Evolutionary conservation across 352 stramenopile genomes (phyloP).

Genomic region (Phytopythium mirpurense): DNA sequence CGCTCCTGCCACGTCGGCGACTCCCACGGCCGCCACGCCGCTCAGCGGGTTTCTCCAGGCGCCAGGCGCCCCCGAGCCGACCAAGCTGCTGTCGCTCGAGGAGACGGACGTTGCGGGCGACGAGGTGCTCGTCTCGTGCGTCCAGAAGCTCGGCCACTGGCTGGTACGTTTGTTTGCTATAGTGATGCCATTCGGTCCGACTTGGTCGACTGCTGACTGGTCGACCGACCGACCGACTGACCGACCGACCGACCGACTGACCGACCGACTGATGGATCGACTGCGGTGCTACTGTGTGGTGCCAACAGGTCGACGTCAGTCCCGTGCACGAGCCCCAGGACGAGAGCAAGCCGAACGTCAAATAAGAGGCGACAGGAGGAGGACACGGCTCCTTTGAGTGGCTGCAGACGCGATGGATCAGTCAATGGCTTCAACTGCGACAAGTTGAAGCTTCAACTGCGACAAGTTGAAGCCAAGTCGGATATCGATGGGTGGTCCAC

Average conservation of each 20-base stretch:
- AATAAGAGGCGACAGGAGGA: not conserved
- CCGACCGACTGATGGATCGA: too few relatives aligned
- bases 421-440: too few relatives aligned
- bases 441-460: too few relatives aligned
- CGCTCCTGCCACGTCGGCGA: not conserved
- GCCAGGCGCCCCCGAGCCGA: conserved; percentile 25
- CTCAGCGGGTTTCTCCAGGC: conserved; percentile 63
- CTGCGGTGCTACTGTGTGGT: conserved; percentile 2
- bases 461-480: too few relatives aligned
- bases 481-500: too few relatives aligned
- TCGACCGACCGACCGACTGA: too few relatives aligned
- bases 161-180: conserved; percentile 46
- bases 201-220: conserved; percentile 7
- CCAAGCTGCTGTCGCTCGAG: conserved; percentile 26
- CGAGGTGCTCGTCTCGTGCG: conserved; percentile 50
- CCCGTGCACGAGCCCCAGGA: conserved; percentile 29
- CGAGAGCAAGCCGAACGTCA: conserved; percentile 12
- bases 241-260: too few relatives aligned
- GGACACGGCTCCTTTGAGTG: not conserved
- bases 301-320: conserved; percentile 32
- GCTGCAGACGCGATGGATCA: not conserved
- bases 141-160: conserved; percentile 51
- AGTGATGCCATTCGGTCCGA: conserved; percentile 9
- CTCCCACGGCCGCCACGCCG: conserved; percentile 12
- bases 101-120: conserved; percentile 36